Percentiles rank a stretch among this genome's conserved stretches.
phyloP scores from a whole-genome alignment of 768 basidiomycete genomes.

The Lentinula aciculospora region DNA sequence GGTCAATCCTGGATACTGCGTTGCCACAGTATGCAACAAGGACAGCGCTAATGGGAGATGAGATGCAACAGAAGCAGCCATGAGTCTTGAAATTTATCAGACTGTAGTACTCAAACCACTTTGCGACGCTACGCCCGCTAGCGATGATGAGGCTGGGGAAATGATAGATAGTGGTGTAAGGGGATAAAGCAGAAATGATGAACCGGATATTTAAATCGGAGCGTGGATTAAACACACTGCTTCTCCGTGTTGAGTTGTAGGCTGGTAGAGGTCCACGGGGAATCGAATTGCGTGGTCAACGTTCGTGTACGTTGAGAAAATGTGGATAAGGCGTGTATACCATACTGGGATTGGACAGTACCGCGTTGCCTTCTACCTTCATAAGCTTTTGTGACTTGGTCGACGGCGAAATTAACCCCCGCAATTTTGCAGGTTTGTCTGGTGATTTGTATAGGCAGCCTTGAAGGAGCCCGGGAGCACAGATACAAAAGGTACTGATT shows the following conservation, averaged over 20 bases:
- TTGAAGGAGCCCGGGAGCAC: too few species aligned
- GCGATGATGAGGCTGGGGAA: not conserved
- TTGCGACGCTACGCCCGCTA: conserved; percentile 1
- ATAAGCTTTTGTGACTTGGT: not conserved
- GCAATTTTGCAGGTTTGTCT: not conserved
- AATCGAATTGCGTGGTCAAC: not conserved
- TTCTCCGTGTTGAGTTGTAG: not conserved
- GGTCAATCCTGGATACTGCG: conserved; percentile 28
- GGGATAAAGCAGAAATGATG: not conserved
- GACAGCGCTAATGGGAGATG: conserved; percentile 41
- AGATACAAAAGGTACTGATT: too few species aligned
- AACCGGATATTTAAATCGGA: not conserved
- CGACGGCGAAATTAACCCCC: not conserved
- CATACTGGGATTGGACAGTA: not conserved
- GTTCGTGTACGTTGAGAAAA: not conserved
- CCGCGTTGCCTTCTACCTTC: not conserved
- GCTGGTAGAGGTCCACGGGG: not conserved
- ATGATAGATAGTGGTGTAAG: not conserved
- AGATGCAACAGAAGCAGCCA: conserved; percentile 28
- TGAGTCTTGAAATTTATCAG: not conserved
- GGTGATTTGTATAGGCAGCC: too few species aligned
- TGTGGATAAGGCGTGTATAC: not conserved
- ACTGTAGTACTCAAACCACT: not conserved
- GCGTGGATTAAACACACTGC: not conserved
- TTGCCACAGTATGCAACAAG: conserved; percentile 32